These are phyloP conservation scores for Quercus robur DNA, from an alignment of 306 rosid species.

Conservation along the genomic window DNA sequence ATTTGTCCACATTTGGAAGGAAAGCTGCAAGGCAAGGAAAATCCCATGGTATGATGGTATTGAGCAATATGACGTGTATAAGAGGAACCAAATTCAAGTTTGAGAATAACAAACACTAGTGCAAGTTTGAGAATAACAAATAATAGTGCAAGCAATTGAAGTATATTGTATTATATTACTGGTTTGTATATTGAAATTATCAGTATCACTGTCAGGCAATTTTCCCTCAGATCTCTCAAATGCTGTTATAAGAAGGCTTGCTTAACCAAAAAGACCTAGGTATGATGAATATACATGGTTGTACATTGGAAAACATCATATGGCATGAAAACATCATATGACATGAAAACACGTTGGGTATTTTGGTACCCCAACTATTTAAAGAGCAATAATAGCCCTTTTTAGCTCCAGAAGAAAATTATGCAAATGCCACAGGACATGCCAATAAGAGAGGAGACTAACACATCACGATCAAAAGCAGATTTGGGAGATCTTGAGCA, in stretches of 20 bases:
- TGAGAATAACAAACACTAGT: slow-evolving; percentile 1
- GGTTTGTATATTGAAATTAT: neutral
- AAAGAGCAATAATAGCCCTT: neutral
- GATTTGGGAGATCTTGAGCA: neutral
- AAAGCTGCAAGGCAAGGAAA: slow-evolving; percentile 58
- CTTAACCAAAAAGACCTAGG: neutral
- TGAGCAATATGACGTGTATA: neutral
- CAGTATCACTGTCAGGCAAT: neutral
- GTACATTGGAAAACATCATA: neutral
- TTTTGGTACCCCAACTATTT: neutral
- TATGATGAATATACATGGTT: neutral
- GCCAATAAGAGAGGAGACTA: too few species aligned
- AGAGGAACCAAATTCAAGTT: slow-evolving; percentile 3
- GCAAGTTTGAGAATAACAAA: slow-evolving; percentile 6
- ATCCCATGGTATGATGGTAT: neutral
- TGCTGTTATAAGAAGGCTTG: neutral
- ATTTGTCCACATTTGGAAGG: slow-evolving; percentile 98
- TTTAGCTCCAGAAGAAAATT: neutral
- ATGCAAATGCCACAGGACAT: too few species aligned
- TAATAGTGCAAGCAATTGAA: neutral
- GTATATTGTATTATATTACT: neutral
- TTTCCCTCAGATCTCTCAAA: neutral
- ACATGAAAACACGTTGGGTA: neutral
- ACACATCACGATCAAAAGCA: too few species aligned
- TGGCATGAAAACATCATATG: neutral